Evolutionary conservation across 768 basidiomycete species (phyloP).

Genomic region (Flagelloscypha sp.): DNA sequence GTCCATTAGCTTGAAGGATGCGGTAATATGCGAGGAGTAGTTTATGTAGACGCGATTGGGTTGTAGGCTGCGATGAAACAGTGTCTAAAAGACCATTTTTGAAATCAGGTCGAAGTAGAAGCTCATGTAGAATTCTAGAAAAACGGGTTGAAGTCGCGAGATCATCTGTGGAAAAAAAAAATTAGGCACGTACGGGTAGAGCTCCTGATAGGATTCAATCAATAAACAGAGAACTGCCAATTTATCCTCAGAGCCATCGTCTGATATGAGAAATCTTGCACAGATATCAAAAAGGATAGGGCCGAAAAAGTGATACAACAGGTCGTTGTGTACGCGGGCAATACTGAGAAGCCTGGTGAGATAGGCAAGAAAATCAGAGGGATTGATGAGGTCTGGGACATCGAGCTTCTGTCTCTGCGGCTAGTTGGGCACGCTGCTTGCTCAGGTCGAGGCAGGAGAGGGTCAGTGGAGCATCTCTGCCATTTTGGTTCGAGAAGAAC

Average conservation of each 20-base stretch:
- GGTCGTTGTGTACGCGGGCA: too few species aligned
- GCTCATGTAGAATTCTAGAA: conserved; percentile 46
- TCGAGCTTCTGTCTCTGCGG: too few species aligned
- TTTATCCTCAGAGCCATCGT: conserved; percentile 39
- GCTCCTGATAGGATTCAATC: conserved; percentile 60
- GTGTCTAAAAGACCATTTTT: conserved; percentile 47
- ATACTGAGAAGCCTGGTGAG: too few species aligned
- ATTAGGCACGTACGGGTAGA: conserved; percentile 51
- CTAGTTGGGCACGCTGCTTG: too few species aligned
- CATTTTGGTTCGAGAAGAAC: too few species aligned
- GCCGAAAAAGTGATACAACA: conserved; percentile 58
- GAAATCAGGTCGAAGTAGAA: conserved; percentile 36
- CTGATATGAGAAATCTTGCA: conserved; percentile 68
- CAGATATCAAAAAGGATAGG: conserved; percentile 76
- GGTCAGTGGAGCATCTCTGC: too few species aligned
- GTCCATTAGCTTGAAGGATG: conserved; percentile 64
- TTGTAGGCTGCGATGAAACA: conserved; percentile 25
- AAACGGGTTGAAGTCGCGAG: conserved; percentile 7
- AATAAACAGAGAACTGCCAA: conserved; percentile 54
- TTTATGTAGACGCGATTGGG: conserved; percentile 49
- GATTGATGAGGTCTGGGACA: too few species aligned
- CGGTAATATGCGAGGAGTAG: conserved; percentile 77
- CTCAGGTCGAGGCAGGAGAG: too few species aligned
- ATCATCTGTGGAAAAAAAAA: conserved; percentile 4
- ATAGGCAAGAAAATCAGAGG: too few species aligned